Evolutionary conservation across 176 grass and related monocot species (phyloP).

Genomic region (Musa acuminata): DNA sequence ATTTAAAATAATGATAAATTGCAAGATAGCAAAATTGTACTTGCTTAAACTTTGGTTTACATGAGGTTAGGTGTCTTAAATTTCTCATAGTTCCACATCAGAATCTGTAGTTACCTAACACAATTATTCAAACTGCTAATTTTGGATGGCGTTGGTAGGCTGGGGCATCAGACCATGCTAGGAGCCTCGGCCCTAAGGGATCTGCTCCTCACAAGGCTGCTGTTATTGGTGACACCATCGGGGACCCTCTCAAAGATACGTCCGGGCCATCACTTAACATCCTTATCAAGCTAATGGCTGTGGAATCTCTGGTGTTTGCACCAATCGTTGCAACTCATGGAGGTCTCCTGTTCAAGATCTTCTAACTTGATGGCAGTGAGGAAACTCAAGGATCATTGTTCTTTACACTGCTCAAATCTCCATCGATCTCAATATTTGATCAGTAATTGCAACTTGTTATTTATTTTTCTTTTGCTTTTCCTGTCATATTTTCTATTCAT

Average conservation of each 20-base stretch:
- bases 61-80: too few species aligned
- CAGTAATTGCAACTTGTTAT: too few species aligned
- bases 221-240: constrained; percentile 40
- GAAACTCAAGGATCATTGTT: too few species aligned
- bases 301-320: constrained; percentile 49
- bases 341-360: constrained; percentile 44
- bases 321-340: constrained; percentile 41
- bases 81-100: too few species aligned
- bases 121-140: neutral
- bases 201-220: constrained; percentile 42
- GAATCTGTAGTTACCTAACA: too few species aligned
- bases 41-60: too few species aligned
- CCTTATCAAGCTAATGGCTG: constrained; percentile 53
- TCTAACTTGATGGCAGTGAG: constrained; percentile 4
- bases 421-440: too few species aligned
- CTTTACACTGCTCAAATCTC: too few species aligned
- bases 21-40: too few species aligned
- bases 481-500: too few species aligned
- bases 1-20: too few species aligned
- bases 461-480: too few species aligned
- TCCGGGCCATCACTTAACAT: constrained; percentile 50
- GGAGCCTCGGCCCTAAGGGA: constrained; percentile 36
- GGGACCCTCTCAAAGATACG: constrained; percentile 48
- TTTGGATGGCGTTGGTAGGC: neutral
- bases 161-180: constrained; percentile 36